phyloP scores from a whole-genome alignment of 1,284 basidiomycete species.

The Heterobasidion parviporum region DNA sequence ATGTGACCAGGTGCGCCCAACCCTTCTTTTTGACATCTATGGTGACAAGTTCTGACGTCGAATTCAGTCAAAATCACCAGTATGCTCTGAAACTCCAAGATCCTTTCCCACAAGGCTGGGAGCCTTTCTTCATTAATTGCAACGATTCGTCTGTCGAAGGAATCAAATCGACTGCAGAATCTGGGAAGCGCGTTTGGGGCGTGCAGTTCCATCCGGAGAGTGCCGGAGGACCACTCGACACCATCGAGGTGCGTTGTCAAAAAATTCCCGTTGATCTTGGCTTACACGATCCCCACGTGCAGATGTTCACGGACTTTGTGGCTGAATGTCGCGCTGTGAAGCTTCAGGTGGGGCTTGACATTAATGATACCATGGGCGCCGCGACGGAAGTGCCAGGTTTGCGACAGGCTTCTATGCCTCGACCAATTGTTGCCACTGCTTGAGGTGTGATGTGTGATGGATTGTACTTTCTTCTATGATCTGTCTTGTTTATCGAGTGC shows the following conservation, averaged over 20 bases:
- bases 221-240: slow-evolving; percentile 87
- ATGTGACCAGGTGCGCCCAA: slow-evolving; percentile 77
- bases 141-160: slow-evolving; percentile 97
- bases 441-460: slow-evolving; percentile 4
- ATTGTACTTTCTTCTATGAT: no score
- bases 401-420: slow-evolving; percentile 8
- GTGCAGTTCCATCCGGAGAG: slow-evolving; percentile 97
- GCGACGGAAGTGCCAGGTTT: slow-evolving; percentile 15
- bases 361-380: slow-evolving; percentile 16
- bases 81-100: slow-evolving; percentile 91
- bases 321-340: slow-evolving; percentile 63
- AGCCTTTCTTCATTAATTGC: slow-evolving; percentile 97
- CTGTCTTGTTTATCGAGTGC: no score
- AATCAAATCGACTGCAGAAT: slow-evolving; percentile 85
- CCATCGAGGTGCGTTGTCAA: slow-evolving; percentile 64
- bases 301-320: slow-evolving; percentile 94
- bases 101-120: slow-evolving; percentile 91
- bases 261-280: neutral
- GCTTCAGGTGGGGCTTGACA: slow-evolving; percentile 19
- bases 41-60: neutral
- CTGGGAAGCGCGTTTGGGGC: slow-evolving; percentile 88
- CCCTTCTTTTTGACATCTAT: slow-evolving; percentile 8
- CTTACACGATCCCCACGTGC: neutral
- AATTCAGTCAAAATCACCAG: slow-evolving; percentile 80
- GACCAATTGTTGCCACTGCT: slow-evolving; percentile 22